These are phyloP conservation scores for Coelastrella sp. DNA, from an alignment of 139 green algal genomes.

Conservation along the genomic window DNA sequence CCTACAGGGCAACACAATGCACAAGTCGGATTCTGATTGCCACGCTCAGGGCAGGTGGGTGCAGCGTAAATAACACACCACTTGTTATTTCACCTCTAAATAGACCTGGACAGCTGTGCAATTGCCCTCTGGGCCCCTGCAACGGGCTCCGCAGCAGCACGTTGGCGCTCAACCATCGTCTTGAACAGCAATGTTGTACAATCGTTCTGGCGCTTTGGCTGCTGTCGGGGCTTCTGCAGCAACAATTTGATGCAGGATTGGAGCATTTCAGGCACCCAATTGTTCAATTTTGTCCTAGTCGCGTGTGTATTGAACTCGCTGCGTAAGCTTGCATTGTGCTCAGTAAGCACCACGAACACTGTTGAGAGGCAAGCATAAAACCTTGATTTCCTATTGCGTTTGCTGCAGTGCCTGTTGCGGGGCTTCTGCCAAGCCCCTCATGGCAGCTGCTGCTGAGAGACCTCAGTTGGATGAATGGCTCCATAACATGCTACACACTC, in stretches of 20 bases:
- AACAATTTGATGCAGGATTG: neutral
- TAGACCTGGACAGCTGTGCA: neutral
- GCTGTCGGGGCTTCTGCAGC: neutral
- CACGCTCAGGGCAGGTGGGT: neutral
- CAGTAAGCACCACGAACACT: neutral
- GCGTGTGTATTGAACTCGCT: neutral
- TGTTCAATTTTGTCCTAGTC: neutral
- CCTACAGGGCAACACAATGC: slow-evolving; percentile 7
- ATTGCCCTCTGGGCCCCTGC: neutral
- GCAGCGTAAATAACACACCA: neutral
- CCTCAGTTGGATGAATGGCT: slow-evolving; percentile 29
- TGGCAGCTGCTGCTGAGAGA: neutral
- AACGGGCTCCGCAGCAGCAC: neutral
- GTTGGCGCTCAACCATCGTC: neutral
- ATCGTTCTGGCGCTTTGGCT: neutral
- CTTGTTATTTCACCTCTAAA: too few relatives aligned
- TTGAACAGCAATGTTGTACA: neutral
- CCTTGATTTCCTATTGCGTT: neutral
- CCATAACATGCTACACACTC: slow-evolving; percentile 35
- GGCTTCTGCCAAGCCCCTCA: neutral
- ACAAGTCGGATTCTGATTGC: neutral
- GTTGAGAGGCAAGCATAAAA: neutral
- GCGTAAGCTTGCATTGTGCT: neutral
- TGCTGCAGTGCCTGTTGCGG: slow-evolving; percentile 1
- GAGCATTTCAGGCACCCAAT: neutral